Base-by-base conservation (phyloP, 306 rosid species). In the Ziziphus jujuba region DNA sequence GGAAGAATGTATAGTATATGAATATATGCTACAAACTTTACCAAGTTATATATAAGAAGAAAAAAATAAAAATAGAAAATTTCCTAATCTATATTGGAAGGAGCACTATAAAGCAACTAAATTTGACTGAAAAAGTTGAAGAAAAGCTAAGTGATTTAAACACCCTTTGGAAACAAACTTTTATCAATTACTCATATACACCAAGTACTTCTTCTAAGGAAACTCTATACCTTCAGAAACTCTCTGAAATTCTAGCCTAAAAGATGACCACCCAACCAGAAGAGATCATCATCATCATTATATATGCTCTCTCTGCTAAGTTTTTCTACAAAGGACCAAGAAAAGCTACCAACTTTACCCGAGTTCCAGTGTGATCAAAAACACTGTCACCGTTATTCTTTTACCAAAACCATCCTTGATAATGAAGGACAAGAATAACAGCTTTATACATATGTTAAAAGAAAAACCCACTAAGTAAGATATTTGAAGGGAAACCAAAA, bases 101-200 rank as follows among this genome's bases (percentile, higher is more conserved):
- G 14, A 5, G 31, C 51, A 56, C 56, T 33, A 25, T 33, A 63
- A 65, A 67, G 73, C 74, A 22, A 59, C 34, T 16, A 36, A 68
- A 75, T 63, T 82, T 84, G 84, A 87, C 92, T 69, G 82, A 67
- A 83, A n/a, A 84, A 81, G 73, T 24, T 49, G 75, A 28, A 70
- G 63, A 61, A 61, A 78, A 73, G 80, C 56, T 9, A 61, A 22
- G 67, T 24, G 65, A 75, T 65, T 58, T 54, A 54, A 17, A 33
- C 54, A 14, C 58, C 28, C 67, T 74, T 77, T 76, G 68, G 77
- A 66, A 67, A 63, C 76, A 65, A 75, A 70, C 67, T 72, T 52
- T 55, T 33, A 43, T n/a, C 20, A 63, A 7, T 14, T 49, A 17
- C 13, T 13, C 6, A 36, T n/a, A 40, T 65, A 24, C 34, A 56